phyloP scores from a whole-genome alignment of 805 yeast genomes.

The Candida piceae region DNA sequence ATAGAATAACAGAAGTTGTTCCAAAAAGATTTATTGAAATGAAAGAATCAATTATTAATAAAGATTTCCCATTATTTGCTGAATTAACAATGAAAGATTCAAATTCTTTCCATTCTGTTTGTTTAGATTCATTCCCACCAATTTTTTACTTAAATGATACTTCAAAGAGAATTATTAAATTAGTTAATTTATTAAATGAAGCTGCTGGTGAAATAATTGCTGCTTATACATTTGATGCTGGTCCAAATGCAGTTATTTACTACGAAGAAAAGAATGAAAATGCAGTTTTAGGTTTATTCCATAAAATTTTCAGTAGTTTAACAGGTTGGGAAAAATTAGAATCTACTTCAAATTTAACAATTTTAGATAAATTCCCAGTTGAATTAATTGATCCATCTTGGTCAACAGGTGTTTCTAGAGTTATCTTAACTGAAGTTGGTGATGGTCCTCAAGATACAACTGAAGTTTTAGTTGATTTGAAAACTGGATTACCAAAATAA shows the following conservation, averaged over 20 bases:
- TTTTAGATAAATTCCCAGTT: slow-evolving; percentile 23
- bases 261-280: slow-evolving; percentile 72
- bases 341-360: slow-evolving; percentile 5
- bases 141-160: slow-evolving; percentile 91
- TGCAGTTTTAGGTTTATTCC: slow-evolving; percentile 66
- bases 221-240: slow-evolving; percentile 98
- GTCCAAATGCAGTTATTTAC: slow-evolving; percentile 97
- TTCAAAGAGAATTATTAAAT: slow-evolving; percentile 73
- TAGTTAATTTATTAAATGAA: slow-evolving; percentile 74
- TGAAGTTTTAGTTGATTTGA: slow-evolving; percentile 50
- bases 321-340: slow-evolving; percentile 59
- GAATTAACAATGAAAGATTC: slow-evolving; percentile 94
- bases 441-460: slow-evolving; percentile 70
- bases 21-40: slow-evolving; percentile 81
- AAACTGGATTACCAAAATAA: neutral
- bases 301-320: slow-evolving; percentile 52
- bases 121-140: slow-evolving; percentile 93
- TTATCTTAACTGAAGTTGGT: slow-evolving; percentile 84
- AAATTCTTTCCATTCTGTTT: slow-evolving; percentile 96
- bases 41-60: slow-evolving; percentile 69
- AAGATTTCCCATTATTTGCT: slow-evolving; percentile 77
- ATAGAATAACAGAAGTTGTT: slow-evolving; percentile 76
- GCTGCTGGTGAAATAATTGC: slow-evolving; percentile 66
- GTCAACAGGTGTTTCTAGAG: slow-evolving; percentile 63
- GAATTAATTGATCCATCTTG: slow-evolving; percentile 26